phyloP scores from a whole-genome alignment of 306 rosid species.

The Prosopis cineraria region DNA sequence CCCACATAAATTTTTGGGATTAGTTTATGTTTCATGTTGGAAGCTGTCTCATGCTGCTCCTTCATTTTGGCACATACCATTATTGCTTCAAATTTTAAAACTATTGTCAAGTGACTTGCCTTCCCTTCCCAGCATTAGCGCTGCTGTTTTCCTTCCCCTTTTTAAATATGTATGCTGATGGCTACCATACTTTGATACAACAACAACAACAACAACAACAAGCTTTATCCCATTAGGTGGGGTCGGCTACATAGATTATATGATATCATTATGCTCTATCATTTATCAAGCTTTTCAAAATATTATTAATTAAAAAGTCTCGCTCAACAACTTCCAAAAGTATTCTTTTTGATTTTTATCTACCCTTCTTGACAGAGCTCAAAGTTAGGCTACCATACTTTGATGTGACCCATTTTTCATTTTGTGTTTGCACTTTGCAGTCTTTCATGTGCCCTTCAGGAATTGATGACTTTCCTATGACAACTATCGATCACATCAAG shows the following conservation, averaged over 20 bases:
- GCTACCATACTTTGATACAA: conserved; percentile 8
- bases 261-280: no score
- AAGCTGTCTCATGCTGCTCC: not conserved
- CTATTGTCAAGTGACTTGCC: conserved; percentile 9
- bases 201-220: no score
- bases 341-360: no score
- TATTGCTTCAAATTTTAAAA: not conserved
- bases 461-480: conserved; percentile 90
- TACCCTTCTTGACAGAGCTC: no score
- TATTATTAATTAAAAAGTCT: no score
- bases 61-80: conserved; percentile 26
- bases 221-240: no score
- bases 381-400: not conserved
- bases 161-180: conserved; percentile 1
- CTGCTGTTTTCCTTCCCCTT: not conserved
- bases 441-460: conserved; percentile 99
- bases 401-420: conserved; percentile 26
- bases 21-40: not conserved
- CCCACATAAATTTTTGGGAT: not conserved
- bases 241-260: no score
- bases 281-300: no score
- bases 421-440: conserved; percentile 69
- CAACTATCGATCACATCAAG: conserved; percentile 81
- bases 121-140: conserved; percentile 12
- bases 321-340: no score